Evolutionary conservation across 352 stramenopile genomes (phyloP).

Genomic region (Globisporangium rhizosaccharum): DNA sequence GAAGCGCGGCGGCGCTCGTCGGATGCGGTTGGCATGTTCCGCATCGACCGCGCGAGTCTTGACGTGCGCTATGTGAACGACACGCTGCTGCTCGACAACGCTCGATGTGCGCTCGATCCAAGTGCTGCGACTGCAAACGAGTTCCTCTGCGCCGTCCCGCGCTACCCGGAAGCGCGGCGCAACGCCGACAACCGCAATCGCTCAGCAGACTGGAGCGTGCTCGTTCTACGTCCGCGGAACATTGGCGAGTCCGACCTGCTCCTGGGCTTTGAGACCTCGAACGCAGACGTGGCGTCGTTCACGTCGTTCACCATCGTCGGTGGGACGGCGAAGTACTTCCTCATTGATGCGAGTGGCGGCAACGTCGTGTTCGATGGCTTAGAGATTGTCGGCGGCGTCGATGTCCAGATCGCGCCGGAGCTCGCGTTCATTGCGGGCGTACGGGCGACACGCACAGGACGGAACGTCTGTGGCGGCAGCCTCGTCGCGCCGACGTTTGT

Average conservation of each 20-base stretch:
- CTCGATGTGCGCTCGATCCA: not conserved
- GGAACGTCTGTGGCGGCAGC: slow-evolving; percentile 2
- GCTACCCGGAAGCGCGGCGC: not conserved
- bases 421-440: not conserved
- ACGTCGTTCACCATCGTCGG: not conserved
- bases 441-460: not conserved
- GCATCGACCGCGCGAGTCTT: not conserved
- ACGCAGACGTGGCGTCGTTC: not conserved
- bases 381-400: not conserved
- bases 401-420: not conserved
- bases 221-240: not conserved
- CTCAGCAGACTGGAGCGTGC: not conserved
- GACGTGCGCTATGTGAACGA: not conserved
- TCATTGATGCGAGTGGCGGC: not conserved
- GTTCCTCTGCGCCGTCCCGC: not conserved
- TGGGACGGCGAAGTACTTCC: not conserved
- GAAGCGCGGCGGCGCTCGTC: too few relatives aligned
- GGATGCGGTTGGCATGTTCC: not conserved
- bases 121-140: not conserved
- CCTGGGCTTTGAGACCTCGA: not conserved
- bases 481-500: not conserved
- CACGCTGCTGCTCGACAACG: not conserved
- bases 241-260: not conserved
- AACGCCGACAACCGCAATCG: not conserved
- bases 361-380: not conserved